phyloP scores from a whole-genome alignment of 768 basidiomycete species.

The Lactarius akahatsu region DNA sequence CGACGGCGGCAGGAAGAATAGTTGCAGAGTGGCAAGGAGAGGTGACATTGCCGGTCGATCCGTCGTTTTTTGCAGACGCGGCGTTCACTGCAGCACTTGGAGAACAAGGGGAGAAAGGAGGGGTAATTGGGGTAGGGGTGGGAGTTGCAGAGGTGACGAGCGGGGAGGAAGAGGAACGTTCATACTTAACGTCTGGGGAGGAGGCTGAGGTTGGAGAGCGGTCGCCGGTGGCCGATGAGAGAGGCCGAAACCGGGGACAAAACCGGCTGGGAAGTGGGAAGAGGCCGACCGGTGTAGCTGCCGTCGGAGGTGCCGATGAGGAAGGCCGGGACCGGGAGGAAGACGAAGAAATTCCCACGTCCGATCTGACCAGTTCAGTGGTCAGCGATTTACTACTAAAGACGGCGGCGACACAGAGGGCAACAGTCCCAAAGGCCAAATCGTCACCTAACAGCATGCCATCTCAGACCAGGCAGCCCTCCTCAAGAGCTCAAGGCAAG shows the following conservation, averaged over 20 bases:
- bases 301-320: not conserved
- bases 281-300: not conserved
- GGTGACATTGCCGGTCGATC: slow-evolving; percentile 46
- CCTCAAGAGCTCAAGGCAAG: slow-evolving; percentile 83
- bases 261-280: not conserved
- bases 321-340: slow-evolving; percentile 4
- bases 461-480: slow-evolving; percentile 37
- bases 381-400: slow-evolving; percentile 24
- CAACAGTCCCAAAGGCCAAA: slow-evolving; percentile 7
- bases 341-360: slow-evolving; percentile 23
- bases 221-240: not conserved
- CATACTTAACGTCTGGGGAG: not conserved
- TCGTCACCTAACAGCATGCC: slow-evolving; percentile 31
- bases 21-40: slow-evolving; percentile 43
- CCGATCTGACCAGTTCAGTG: slow-evolving; percentile 20
- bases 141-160: slow-evolving; percentile 32
- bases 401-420: slow-evolving; percentile 17
- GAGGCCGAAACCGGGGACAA: slow-evolving; percentile 10
- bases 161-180: slow-evolving; percentile 13
- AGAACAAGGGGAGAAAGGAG: slow-evolving; percentile 43
- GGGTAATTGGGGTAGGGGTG: slow-evolving; percentile 34
- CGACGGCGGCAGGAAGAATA: slow-evolving; percentile 31
- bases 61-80: slow-evolving; percentile 54
- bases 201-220: not conserved
- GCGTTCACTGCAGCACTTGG: slow-evolving; percentile 53